These are phyloP conservation scores for Fraxinus anomala DNA, from an alignment of 257 asterid species.

Conservation along the genomic window DNA sequence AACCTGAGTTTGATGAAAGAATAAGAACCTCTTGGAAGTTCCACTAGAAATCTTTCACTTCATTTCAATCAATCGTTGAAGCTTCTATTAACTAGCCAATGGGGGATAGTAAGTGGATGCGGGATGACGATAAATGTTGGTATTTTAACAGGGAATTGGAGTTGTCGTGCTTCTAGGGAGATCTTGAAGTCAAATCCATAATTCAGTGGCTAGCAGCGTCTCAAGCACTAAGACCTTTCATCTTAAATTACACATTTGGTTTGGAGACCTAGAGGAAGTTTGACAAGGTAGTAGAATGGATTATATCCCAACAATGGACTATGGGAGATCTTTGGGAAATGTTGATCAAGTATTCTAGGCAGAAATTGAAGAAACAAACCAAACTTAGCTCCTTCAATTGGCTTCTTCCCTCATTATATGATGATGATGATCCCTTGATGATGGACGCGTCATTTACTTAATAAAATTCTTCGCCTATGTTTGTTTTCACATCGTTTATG, in stretches of 20 bases:
- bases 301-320: conserved; percentile 63
- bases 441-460: too few relatives aligned
- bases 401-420: conserved; percentile 34
- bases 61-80: conserved; percentile 25
- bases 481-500: too few relatives aligned
- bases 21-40: conserved; percentile 5
- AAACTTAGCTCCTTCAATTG: conserved; percentile 59
- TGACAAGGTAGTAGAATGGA: conserved; percentile 60
- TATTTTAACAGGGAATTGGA: conserved; percentile 90
- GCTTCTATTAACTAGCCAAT: conserved; percentile 17
- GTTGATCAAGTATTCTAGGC: conserved; percentile 59
- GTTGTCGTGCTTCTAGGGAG: conserved; percentile 96
- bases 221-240: conserved; percentile 72
- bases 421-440: too few relatives aligned
- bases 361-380: conserved; percentile 53
- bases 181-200: conserved; percentile 76
- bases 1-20: conserved; percentile 24
- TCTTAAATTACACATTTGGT: conserved; percentile 64
- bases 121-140: conserved; percentile 46
- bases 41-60: conserved; percentile 29
- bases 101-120: background rate
- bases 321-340: conserved; percentile 88
- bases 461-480: too few relatives aligned
- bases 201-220: conserved; percentile 97
- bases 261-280: conserved; percentile 49